Percentiles rank a stretch among this genome's conserved stretches.
These are phyloP conservation scores for Exophiala sp. DNA, from an alignment of 2,329 filamentous ascomycete species.

Conservation along the genomic window DNA sequence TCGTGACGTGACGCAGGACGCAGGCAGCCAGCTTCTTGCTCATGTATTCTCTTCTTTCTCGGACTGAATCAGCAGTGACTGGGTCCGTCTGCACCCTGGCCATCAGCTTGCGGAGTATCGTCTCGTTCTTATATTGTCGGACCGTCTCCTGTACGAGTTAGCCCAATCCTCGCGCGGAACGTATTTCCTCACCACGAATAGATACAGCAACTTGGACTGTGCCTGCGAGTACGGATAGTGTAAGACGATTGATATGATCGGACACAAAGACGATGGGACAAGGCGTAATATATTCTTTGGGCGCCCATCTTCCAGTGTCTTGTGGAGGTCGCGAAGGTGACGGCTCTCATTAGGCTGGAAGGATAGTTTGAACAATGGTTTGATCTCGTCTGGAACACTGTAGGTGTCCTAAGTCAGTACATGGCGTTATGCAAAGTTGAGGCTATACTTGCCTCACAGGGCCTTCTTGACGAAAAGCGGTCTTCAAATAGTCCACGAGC, in stretches of 20 bases:
- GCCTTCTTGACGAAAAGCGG: slow-evolving; percentile 7
- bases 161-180: neutral
- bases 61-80: neutral
- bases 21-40: slow-evolving; percentile 6
- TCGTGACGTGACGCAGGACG: slow-evolving; percentile 10
- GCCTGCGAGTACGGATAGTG: slow-evolving; percentile 17
- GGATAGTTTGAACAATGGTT: slow-evolving; percentile 7
- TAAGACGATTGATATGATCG: slow-evolving; percentile 16
- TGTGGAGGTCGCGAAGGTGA: slow-evolving; percentile 11
- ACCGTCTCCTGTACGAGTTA: slow-evolving; percentile 8
- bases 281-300: slow-evolving; percentile 16
- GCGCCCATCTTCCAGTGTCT: slow-evolving; percentile 12
- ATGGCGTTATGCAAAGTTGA: neutral
- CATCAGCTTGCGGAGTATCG: neutral
- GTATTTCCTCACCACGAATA: slow-evolving; percentile 18
- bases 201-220: slow-evolving; percentile 19
- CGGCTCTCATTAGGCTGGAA: slow-evolving; percentile 9
- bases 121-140: slow-evolving; percentile 12
- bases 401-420: neutral
- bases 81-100: neutral
- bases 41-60: slow-evolving; percentile 7
- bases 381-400: slow-evolving; percentile 15
- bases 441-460: slow-evolving; percentile 12
- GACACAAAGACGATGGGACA: slow-evolving; percentile 15
- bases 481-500: slow-evolving; percentile 12